A percentile compares a stretch with the other conserved stretches of the same genome.
These are phyloP conservation scores for Carpinus viminea DNA, from an alignment of 306 rosid species.

Conservation along the genomic window DNA sequence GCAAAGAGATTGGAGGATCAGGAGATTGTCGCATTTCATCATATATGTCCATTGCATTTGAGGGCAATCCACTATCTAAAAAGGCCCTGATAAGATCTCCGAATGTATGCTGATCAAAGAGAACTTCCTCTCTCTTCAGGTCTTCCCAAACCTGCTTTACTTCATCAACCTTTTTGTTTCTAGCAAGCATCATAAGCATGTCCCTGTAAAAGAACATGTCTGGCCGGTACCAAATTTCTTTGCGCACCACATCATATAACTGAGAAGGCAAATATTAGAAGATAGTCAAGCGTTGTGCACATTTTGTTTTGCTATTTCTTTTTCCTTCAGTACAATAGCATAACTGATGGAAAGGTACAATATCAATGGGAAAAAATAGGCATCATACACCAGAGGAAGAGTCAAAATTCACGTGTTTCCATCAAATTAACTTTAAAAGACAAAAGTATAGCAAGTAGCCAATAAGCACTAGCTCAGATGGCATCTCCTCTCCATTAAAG, in stretches of 20 bases:
- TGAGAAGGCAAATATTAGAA: constrained; percentile 26
- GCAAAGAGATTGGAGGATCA: constrained; percentile 78
- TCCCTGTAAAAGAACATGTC: constrained; percentile 93
- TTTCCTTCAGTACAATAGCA: too few species aligned
- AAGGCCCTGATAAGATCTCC: constrained; percentile 80
- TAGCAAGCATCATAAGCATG: constrained; percentile 92
- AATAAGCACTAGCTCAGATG: background rate
- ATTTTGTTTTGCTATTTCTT: background rate
- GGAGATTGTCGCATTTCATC: constrained; percentile 83
- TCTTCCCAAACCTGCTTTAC: constrained; percentile 78
- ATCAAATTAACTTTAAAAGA: background rate
- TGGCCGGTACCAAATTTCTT: constrained; percentile 95
- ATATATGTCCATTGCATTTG: constrained; percentile 76
- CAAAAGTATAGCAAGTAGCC: background rate
- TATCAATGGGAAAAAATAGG: background rate
- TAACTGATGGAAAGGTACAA: background rate
- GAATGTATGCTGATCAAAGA: constrained; percentile 94
- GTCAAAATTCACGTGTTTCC: background rate
- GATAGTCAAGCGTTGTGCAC: background rate
- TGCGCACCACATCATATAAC: constrained; percentile 80
- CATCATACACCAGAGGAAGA: background rate
- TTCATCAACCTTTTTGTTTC: constrained; percentile 74
- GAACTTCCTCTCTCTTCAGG: constrained; percentile 65
- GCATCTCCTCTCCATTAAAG: background rate
- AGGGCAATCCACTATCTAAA: constrained; percentile 64